Conservation (phyloP, 1,139 yeast genomes). For the Nadsonia commutata region DNA sequence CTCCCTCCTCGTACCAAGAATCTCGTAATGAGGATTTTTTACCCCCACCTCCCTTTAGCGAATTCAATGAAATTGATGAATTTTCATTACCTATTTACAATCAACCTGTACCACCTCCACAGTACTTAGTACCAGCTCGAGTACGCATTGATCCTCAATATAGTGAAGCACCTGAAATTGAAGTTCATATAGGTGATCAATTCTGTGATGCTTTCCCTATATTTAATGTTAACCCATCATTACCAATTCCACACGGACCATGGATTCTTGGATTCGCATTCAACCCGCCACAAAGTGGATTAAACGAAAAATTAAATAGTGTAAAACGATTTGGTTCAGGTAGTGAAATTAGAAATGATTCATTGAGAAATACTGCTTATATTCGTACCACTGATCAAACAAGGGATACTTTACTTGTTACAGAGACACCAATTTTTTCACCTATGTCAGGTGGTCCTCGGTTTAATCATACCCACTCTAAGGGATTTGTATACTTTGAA, state of each 20-base stretch:
- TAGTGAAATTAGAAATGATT: no score
- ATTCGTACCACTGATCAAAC: background rate
- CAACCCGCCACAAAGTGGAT: no score
- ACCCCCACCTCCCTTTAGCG: background rate
- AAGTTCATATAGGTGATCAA: background rate
- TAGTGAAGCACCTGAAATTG: background rate
- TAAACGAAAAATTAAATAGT: no score
- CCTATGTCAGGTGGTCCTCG: no score
- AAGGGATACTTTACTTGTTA: background rate
- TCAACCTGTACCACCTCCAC: background rate
- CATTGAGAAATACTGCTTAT: background rate
- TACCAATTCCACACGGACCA: no score
- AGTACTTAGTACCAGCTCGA: background rate
- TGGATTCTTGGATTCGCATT: no score
- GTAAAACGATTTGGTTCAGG: no score
- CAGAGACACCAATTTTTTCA: background rate
- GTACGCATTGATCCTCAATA: background rate
- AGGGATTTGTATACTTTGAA: constrained; percentile 20
- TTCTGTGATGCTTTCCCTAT: background rate
- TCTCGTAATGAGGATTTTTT: no score
- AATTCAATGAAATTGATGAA: background rate
- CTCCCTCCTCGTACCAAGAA: no score
- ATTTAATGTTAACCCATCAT: no score
- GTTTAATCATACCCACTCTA: no score
- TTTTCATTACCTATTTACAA: background rate